These are phyloP conservation scores for Vanrija sp. DNA, from an alignment of 1,284 basidiomycete genomes.

Conservation along the genomic window DNA sequence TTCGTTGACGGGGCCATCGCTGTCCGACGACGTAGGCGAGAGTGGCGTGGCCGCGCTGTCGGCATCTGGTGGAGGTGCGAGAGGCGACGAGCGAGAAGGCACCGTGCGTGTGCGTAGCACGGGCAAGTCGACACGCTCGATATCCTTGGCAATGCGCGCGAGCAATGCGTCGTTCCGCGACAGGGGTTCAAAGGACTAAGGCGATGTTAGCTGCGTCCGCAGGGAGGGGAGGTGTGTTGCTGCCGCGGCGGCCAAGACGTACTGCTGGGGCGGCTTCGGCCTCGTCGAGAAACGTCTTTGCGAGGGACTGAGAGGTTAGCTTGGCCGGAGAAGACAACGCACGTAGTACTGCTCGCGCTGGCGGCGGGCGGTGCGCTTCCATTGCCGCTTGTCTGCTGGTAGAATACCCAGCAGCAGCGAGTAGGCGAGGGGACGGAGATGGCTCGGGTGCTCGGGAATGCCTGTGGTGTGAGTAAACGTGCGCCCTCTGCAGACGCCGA, in stretches of 20 bases:
- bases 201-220: neutral
- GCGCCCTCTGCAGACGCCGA: neutral
- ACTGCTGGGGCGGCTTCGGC: slow-evolving; percentile 20
- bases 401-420: slow-evolving; percentile 39
- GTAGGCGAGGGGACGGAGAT: slow-evolving; percentile 45
- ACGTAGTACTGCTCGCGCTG: slow-evolving; percentile 39
- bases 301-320: slow-evolving; percentile 24
- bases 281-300: slow-evolving; percentile 31
- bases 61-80: slow-evolving; percentile 10
- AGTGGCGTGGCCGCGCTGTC: slow-evolving; percentile 2
- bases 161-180: slow-evolving; percentile 33
- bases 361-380: slow-evolving; percentile 25
- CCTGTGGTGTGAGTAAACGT: slow-evolving; percentile 23
- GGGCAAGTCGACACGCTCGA: slow-evolving; percentile 34
- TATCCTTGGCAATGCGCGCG: slow-evolving; percentile 35
- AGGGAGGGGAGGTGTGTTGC: neutral
- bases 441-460: slow-evolving; percentile 43
- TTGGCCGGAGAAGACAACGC: neutral
- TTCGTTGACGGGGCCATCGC: neutral
- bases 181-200: slow-evolving; percentile 26
- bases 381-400: slow-evolving; percentile 33
- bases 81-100: slow-evolving; percentile 23
- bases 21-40: slow-evolving; percentile 7
- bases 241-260: slow-evolving; percentile 3
- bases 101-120: slow-evolving; percentile 29